These are phyloP conservation scores for Juncus effusus DNA, from an alignment of 176 grass and related monocot species.

Conservation along the genomic window DNA sequence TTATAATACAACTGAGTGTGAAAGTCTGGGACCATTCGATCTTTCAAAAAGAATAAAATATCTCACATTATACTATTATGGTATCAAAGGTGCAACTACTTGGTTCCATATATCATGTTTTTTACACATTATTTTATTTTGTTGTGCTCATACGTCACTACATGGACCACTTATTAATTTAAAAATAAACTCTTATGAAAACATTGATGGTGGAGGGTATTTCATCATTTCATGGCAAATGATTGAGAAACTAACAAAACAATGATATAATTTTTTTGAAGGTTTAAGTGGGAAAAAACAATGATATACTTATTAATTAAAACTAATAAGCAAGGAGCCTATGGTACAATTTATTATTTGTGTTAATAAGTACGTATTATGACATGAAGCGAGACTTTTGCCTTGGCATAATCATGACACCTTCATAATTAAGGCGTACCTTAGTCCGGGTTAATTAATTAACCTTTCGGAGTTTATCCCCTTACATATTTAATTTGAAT, in stretches of 20 bases:
- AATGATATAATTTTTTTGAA: conserved; percentile 29
- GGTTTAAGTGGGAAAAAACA: no score
- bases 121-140: no score
- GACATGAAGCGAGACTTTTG: conserved; percentile 27
- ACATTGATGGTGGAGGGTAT: conserved; percentile 31
- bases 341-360: conserved; percentile 27
- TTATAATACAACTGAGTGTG: no score
- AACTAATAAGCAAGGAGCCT: conserved; percentile 19
- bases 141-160: no score
- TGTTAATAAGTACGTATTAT: conserved; percentile 46
- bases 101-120: no score
- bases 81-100: no score
- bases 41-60: no score
- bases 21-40: no score
- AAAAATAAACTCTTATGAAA: not conserved
- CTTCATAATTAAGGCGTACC: conserved; percentile 27
- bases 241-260: conserved; percentile 50
- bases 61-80: no score
- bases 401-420: conserved; percentile 36
- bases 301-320: no score
- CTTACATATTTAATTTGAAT: no score
- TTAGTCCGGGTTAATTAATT: conserved; percentile 7
- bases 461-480: not conserved
- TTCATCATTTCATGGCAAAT: conserved; percentile 48
- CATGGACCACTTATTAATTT: no score